Percentiles rank a stretch among this genome's conserved stretches.
Evolutionary conservation across 2,329 filamentous ascomycete genomes (phyloP).

Genomic region (Aspergillus nomiae): DNA sequence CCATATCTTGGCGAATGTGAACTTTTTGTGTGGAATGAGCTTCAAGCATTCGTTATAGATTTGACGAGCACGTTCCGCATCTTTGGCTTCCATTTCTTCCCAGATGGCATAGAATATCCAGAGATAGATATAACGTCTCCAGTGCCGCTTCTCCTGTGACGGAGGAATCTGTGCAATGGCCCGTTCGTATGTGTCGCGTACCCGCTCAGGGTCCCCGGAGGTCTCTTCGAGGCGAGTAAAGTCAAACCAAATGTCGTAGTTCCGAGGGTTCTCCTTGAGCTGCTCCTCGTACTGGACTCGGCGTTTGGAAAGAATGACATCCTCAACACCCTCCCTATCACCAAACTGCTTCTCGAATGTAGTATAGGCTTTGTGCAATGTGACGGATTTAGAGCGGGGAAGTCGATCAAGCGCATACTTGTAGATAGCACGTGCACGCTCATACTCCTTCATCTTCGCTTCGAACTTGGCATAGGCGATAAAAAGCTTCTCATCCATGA

Average conservation of each 20-base stretch:
- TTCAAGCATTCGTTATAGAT: conserved; percentile 88
- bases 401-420: conserved; percentile 94
- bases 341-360: conserved; percentile 98
- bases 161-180: conserved; percentile 95
- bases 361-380: conserved; percentile 90
- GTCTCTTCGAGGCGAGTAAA: conserved; percentile 88
- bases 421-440: conserved; percentile 91
- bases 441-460: conserved; percentile 90
- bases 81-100: conserved; percentile 85
- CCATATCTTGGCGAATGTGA: conserved; percentile 98
- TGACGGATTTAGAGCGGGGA: conserved; percentile 80
- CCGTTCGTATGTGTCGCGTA: conserved; percentile 91
- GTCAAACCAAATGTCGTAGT: conserved; percentile 98
- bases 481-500: conserved; percentile 94
- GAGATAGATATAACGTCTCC: conserved; percentile 95
- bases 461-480: conserved; percentile 96
- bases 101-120: conserved; percentile 97
- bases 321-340: conserved; percentile 88
- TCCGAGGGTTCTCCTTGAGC: conserved; percentile 89
- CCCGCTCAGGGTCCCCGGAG: conserved; percentile 76
- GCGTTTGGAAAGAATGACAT: conserved; percentile 92
- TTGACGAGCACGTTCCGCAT: conserved; percentile 76
- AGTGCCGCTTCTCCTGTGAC: conserved; percentile 94
- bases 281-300: conserved; percentile 92
- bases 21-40: conserved; percentile 91